phyloP scores from a whole-genome alignment of 2,329 filamentous ascomycete species.

The Dactylellina leptospora region DNA sequence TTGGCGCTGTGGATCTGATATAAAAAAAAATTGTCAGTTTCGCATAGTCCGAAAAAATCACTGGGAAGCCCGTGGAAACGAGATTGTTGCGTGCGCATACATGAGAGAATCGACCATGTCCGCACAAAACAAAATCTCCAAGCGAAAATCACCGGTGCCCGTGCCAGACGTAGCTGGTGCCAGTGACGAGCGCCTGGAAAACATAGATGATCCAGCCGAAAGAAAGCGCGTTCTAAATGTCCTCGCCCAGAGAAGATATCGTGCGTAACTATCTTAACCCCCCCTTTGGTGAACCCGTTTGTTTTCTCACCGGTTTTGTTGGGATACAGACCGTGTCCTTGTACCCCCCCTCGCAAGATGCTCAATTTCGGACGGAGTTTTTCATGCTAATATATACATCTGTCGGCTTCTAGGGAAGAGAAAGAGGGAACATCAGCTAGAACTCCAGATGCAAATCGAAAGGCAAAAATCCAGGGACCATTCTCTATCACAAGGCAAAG shows the following conservation, averaged over 20 bases:
- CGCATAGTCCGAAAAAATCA: slow-evolving; percentile 2
- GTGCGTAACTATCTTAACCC: slow-evolving; percentile 41
- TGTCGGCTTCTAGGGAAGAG: slow-evolving; percentile 23
- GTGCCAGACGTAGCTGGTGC: slow-evolving; percentile 45
- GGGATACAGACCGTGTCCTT: not conserved
- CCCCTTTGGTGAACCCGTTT: not conserved
- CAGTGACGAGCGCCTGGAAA: slow-evolving; percentile 38
- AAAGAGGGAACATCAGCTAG: slow-evolving; percentile 50
- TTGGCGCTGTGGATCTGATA: slow-evolving; percentile 28
- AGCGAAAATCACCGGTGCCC: slow-evolving; percentile 49
- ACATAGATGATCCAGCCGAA: slow-evolving; percentile 50
- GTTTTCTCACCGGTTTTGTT: not conserved
- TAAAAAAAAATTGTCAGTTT: slow-evolving; percentile 4
- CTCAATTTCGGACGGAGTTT: not conserved
- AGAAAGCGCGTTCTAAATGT: slow-evolving; percentile 50
- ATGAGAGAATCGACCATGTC: slow-evolving; percentile 42
- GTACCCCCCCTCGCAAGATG: not conserved
- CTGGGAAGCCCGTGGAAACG: not conserved
- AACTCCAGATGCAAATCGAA: slow-evolving; percentile 47
- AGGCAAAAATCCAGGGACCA: slow-evolving; percentile 44
- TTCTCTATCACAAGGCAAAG: slow-evolving; percentile 26
- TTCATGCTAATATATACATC: slow-evolving; percentile 5
- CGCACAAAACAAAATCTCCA: slow-evolving; percentile 28
- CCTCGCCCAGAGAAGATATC: slow-evolving; percentile 49
- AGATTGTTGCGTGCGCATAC: not conserved